A percentile compares a stretch with the other conserved stretches of the same genome.
phyloP scores from a whole-genome alignment of 345 rosid species.

The Arabidopsis suecica region DNA sequence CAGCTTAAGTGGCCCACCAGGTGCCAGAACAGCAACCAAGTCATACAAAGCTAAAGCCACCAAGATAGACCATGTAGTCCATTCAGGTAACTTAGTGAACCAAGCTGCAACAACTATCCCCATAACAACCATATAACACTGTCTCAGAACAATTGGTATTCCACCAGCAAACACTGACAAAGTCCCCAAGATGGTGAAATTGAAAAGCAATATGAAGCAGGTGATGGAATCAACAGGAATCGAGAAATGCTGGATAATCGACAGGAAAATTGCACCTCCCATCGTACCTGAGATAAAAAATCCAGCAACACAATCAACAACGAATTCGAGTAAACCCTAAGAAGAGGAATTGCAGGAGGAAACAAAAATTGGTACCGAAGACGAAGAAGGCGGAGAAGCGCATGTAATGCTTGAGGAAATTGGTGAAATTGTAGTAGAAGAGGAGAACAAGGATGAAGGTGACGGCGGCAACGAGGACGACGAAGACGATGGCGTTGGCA shows the following conservation, averaged over 20 bases:
- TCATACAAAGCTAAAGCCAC: slow-evolving; percentile 94
- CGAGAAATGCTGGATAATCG: slow-evolving; percentile 80
- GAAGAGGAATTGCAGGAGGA: background rate
- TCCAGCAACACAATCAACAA: slow-evolving; percentile 14
- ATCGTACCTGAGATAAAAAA: slow-evolving; percentile 60
- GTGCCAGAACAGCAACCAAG: slow-evolving; percentile 90
- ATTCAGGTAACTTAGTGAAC: slow-evolving; percentile 94
- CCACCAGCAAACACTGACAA: slow-evolving; percentile 80
- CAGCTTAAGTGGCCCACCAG: slow-evolving; percentile 96
- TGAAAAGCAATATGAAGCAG: slow-evolving; percentile 69
- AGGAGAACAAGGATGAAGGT: slow-evolving; percentile 85
- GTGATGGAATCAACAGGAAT: slow-evolving; percentile 87
- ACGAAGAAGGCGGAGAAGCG: slow-evolving; percentile 93
- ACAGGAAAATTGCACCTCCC: slow-evolving; percentile 90
- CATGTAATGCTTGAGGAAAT: slow-evolving; percentile 92
- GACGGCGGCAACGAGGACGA: slow-evolving; percentile 70
- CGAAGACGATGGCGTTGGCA: slow-evolving; percentile 84
- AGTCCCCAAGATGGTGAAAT: slow-evolving; percentile 86
- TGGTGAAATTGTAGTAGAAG: slow-evolving; percentile 91
- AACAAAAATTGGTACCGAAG: slow-evolving; percentile 49
- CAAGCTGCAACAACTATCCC: slow-evolving; percentile 92
- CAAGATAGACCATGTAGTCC: slow-evolving; percentile 93
- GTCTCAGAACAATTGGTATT: slow-evolving; percentile 76
- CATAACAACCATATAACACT: slow-evolving; percentile 84
- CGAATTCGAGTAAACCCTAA: slow-evolving; percentile 21